Conservation (phyloP, 768 basidiomycete species). For the Boletus tylopilopsis region DNA sequence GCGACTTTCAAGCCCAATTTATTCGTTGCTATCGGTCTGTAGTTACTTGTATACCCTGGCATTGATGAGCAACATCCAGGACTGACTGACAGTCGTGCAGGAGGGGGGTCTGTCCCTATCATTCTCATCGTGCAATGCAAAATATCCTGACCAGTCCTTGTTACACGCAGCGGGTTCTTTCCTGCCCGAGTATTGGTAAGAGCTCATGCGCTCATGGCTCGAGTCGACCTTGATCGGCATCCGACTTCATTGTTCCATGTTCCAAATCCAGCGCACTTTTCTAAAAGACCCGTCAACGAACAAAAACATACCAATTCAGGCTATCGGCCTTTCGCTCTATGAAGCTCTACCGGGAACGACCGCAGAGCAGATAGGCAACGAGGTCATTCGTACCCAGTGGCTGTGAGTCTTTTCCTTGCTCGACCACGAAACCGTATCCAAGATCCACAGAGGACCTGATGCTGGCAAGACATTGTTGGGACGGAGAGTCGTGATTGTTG, state of each 20-base stretch:
- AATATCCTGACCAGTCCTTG: slow-evolving; percentile 13
- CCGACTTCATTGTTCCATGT: not conserved
- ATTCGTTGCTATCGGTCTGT: slow-evolving; percentile 75
- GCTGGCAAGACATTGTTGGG: slow-evolving; percentile 72
- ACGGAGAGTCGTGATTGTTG: slow-evolving; percentile 76
- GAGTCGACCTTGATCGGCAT: not conserved
- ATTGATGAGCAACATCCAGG: not conserved
- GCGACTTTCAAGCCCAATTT: slow-evolving; percentile 84
- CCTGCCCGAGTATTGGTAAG: slow-evolving; percentile 88
- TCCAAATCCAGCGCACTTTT: slow-evolving; percentile 66
- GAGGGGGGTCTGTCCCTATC: slow-evolving; percentile 68
- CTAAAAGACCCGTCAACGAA: slow-evolving; percentile 66
- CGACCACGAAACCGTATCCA: not conserved
- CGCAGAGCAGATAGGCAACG: slow-evolving; percentile 68
- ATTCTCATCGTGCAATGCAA: slow-evolving; percentile 11
- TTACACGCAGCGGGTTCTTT: slow-evolving; percentile 80
- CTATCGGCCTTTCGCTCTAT: slow-evolving; percentile 94
- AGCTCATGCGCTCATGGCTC: slow-evolving; percentile 2
- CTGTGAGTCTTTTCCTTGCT: slow-evolving; percentile 49
- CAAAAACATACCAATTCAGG: slow-evolving; percentile 87
- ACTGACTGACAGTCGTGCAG: slow-evolving; percentile 33
- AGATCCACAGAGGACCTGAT: slow-evolving; percentile 52
- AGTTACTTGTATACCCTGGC: slow-evolving; percentile 1
- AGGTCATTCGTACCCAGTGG: slow-evolving; percentile 97
- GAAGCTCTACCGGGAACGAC: slow-evolving; percentile 80